These are phyloP conservation scores for Physaria fendleri DNA, from an alignment of 345 rosid genomes.

Conservation along the genomic window DNA sequence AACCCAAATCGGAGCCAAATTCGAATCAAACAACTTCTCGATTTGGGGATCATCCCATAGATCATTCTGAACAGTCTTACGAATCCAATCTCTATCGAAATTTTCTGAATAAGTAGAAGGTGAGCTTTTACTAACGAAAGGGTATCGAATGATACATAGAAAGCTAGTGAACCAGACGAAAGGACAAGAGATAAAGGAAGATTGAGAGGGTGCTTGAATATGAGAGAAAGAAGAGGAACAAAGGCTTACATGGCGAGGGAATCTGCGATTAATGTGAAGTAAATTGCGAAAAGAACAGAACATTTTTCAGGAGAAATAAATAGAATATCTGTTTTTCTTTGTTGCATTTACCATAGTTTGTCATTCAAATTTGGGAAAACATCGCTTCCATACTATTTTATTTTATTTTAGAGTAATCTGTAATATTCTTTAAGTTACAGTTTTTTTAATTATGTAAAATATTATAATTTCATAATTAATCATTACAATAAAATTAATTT, in stretches of 20 bases:
- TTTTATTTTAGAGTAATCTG: too few species aligned
- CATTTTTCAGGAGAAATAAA: slow-evolving; percentile 46
- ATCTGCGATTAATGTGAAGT: slow-evolving; percentile 37
- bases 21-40: slow-evolving; percentile 24
- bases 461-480: too few species aligned
- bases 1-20: slow-evolving; percentile 44
- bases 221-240: slow-evolving; percentile 17
- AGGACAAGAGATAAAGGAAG: slow-evolving; percentile 31
- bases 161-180: slow-evolving; percentile 44
- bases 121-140: slow-evolving; percentile 32
- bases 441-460: too few species aligned
- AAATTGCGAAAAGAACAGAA: slow-evolving; percentile 43
- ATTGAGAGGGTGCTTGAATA: slow-evolving; percentile 10
- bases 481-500: too few species aligned
- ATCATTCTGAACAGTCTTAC: slow-evolving; percentile 34
- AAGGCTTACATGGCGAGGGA: slow-evolving; percentile 38
- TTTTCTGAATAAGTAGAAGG: slow-evolving; percentile 12
- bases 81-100: slow-evolving; percentile 34
- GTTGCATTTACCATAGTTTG: too few species aligned
- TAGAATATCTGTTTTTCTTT: too few species aligned
- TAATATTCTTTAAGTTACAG: too few species aligned
- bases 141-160: slow-evolving; percentile 38
- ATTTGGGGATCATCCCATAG: slow-evolving; percentile 44
- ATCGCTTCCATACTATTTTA: too few species aligned
- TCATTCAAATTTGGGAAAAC: too few species aligned